Conservation (phyloP, 805 yeast species). For the Starmerella powellii region DNA sequence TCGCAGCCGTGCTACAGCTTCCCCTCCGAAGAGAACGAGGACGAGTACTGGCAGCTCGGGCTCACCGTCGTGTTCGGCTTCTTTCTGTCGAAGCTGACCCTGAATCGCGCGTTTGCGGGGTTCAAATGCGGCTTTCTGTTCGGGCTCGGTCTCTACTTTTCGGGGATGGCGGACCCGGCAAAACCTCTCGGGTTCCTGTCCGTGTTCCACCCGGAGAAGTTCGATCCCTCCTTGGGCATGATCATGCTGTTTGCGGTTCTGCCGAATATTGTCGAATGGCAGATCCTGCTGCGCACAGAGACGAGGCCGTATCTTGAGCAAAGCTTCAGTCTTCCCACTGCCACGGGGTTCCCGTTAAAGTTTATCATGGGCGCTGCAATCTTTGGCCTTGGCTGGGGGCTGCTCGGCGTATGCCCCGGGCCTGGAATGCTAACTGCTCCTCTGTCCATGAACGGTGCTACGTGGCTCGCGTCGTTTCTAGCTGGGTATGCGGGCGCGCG, state of each 20-base stretch:
- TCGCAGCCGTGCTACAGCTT: not conserved
- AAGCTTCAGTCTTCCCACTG: conserved; percentile 19
- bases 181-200: conserved; percentile 40
- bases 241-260: conserved; percentile 35
- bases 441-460: not conserved
- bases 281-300: not conserved
- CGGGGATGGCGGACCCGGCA: conserved; percentile 38
- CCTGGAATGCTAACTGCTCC: conserved; percentile 34
- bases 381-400: conserved; percentile 46
- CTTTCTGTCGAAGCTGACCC: not conserved
- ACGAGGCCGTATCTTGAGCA: conserved; percentile 9
- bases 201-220: conserved; percentile 28
- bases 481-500: not conserved
- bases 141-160: conserved; percentile 37
- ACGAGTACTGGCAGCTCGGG: not conserved
- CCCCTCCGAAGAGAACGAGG: not conserved
- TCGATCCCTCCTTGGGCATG: conserved; percentile 39
- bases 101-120: conserved; percentile 1
- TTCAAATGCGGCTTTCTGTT: conserved; percentile 29
- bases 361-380: conserved; percentile 35
- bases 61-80: not conserved
- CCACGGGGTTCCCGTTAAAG: conserved; percentile 23
- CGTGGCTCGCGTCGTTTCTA: conserved; percentile 10
- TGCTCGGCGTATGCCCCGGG: conserved; percentile 43
- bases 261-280: conserved; percentile 32